Conservation (phyloP, 129 eudicot species). For the sunflower (Helianthus annuus) region DNA sequence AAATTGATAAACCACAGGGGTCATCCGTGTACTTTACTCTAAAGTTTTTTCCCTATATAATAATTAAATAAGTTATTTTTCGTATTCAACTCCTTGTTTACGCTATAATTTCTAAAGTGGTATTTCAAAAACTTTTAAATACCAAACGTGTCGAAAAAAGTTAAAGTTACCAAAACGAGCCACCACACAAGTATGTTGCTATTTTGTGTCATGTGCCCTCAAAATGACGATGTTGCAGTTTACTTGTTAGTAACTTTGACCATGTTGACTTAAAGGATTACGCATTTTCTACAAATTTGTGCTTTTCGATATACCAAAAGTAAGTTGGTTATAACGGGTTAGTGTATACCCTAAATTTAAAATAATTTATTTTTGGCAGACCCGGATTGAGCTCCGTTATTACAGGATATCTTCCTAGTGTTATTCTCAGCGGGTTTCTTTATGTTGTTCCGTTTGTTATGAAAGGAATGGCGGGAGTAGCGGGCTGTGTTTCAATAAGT, state of each 20-base stretch:
- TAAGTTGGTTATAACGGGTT: neutral
- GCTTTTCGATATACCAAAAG: neutral
- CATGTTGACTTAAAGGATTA: neutral
- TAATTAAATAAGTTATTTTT: neutral
- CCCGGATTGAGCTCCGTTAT: slow-evolving; percentile 77
- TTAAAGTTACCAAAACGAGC: neutral
- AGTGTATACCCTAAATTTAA: neutral
- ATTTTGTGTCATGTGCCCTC: neutral
- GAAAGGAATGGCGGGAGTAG: slow-evolving; percentile 71
- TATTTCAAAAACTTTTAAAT: neutral
- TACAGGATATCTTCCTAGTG: slow-evolving; percentile 95
- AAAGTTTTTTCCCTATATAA: neutral
- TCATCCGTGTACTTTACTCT: too few relatives aligned
- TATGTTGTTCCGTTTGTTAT: slow-evolving; percentile 77
- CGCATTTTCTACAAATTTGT: neutral
- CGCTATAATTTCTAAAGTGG: neutral
- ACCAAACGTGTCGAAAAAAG: neutral
- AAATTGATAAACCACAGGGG: too few relatives aligned
- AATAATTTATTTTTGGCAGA: slow-evolving; percentile 40
- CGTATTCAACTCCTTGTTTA: neutral
- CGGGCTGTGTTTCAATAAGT: slow-evolving; percentile 84
- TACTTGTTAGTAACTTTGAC: neutral
- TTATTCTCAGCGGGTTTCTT: slow-evolving; percentile 69
- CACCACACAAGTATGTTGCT: neutral
- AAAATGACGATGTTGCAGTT: neutral